Evolutionary conservation across 2,329 filamentous ascomycete species (phyloP).

Genomic region (Ophiocordyceps camponoti-floridani): DNA sequence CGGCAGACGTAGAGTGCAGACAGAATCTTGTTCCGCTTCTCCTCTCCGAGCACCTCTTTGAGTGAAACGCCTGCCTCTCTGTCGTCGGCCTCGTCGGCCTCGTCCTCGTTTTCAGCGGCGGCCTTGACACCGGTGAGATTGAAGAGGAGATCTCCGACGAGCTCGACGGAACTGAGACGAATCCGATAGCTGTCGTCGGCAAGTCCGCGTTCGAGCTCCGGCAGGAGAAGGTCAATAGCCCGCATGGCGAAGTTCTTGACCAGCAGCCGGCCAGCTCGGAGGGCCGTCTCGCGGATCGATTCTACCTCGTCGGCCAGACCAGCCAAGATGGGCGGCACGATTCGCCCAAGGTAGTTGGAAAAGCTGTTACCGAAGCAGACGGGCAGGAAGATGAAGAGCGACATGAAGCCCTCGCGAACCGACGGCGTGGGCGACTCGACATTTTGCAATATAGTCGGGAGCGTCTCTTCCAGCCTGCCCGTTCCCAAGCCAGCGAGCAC

Average conservation of each 20-base stretch:
- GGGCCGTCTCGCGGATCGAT: constrained; percentile 88
- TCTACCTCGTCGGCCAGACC: constrained; percentile 93
- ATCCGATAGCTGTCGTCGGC: constrained; percentile 98
- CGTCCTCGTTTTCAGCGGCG: constrained; percentile 57
- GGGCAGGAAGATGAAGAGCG: constrained; percentile 94
- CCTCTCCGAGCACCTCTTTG: constrained; percentile 82
- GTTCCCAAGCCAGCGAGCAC: constrained; percentile 92
- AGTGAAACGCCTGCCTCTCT: constrained; percentile 86
- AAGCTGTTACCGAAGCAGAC: constrained; percentile 99
- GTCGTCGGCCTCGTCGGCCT: constrained; percentile 56
- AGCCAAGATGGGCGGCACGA: constrained; percentile 86
- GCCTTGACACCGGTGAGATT: constrained; percentile 89
- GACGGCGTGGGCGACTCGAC: constrained; percentile 79
- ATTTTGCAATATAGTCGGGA: constrained; percentile 92
- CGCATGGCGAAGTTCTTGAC: constrained; percentile 98
- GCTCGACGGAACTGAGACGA: constrained; percentile 90
- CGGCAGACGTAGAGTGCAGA: constrained; percentile 97
- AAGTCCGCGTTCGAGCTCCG: constrained; percentile 86
- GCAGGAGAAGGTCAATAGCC: constrained; percentile 82
- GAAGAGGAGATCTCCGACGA: constrained; percentile 92
- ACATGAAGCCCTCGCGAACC: constrained; percentile 98
- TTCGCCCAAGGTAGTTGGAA: constrained; percentile 82
- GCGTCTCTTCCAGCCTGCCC: constrained; percentile 77
- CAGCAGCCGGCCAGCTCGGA: constrained; percentile 79
- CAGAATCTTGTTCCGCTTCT: constrained; percentile 90